phyloP scores from a whole-genome alignment of 129 eudicot genomes.

The Pseudognaphalium luteoalbum region DNA sequence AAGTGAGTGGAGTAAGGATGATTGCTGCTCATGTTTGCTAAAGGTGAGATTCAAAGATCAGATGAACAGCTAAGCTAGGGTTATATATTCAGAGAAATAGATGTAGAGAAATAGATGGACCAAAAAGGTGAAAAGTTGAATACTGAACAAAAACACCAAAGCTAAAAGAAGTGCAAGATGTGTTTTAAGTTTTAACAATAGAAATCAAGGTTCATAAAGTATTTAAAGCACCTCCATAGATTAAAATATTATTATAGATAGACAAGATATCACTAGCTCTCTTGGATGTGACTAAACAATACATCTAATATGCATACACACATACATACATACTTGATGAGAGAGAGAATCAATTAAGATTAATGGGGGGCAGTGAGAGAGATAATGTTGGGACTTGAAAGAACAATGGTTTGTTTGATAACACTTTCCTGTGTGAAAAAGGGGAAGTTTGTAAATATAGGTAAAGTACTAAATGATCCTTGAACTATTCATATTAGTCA shows the following conservation, averaged over 20 bases:
- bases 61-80: conserved; percentile 35
- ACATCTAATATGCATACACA: not conserved
- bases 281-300: conserved; percentile 39
- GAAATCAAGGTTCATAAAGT: conserved; percentile 40
- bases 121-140: conserved; percentile 53
- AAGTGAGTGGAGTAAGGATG: conserved; percentile 61
- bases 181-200: conserved; percentile 20
- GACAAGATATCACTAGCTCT: conserved; percentile 39
- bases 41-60: conserved; percentile 28
- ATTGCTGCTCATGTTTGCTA: conserved; percentile 53
- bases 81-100: conserved; percentile 19
- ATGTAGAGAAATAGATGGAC: conserved; percentile 26
- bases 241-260: conserved; percentile 27
- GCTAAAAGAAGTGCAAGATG: conserved; percentile 39
- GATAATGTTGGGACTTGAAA: conserved; percentile 48
- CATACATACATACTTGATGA: conserved; percentile 11
- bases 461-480: conserved; percentile 19
- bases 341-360: conserved; percentile 18
- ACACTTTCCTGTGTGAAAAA: conserved; percentile 44
- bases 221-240: conserved; percentile 35
- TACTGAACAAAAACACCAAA: conserved; percentile 70
- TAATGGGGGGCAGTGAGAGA: conserved; percentile 44
- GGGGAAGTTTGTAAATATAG: conserved; percentile 40
- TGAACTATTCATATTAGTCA: conserved; percentile 14
- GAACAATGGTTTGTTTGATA: conserved; percentile 42